phyloP scores from a whole-genome alignment of 163 green algal genomes.

The Scenedesmus sp. region DNA sequence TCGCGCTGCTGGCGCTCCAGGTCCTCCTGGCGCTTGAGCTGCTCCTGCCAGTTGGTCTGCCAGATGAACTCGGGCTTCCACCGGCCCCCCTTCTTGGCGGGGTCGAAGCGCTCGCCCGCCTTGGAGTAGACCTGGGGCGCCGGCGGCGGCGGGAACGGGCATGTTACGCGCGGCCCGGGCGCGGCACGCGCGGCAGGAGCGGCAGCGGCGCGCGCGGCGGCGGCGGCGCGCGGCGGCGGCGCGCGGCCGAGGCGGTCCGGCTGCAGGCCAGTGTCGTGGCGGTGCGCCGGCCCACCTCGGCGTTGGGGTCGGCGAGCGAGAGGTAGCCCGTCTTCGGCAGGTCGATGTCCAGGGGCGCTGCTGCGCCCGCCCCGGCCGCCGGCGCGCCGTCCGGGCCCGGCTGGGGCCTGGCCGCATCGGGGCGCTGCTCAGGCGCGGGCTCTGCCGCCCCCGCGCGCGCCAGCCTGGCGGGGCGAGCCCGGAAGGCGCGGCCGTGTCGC shows the following conservation, averaged over 20 bases:
- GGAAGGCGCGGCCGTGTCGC: too few species aligned
- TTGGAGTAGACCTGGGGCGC: conserved; percentile 60
- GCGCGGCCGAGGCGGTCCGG: not conserved
- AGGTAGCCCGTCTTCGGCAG: conserved; percentile 76
- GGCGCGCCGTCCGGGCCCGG: too few species aligned
- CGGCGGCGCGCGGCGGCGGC: not conserved
- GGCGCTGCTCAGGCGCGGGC: too few species aligned
- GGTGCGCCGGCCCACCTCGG: conserved; percentile 34
- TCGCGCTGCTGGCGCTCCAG: conserved; percentile 46
- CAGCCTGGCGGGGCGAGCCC: too few species aligned
- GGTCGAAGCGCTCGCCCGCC: conserved; percentile 65
- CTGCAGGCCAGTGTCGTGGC: not conserved
- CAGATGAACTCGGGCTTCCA: conserved; percentile 90
- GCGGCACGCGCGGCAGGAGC: not conserved
- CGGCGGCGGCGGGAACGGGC: not conserved
- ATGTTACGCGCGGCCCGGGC: not conserved
- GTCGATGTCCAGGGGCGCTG: conserved; percentile 5
- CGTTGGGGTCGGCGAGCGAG: conserved; percentile 69
- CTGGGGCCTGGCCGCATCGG: too few species aligned
- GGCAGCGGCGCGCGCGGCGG: not conserved
- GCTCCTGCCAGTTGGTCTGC: conserved; percentile 88
- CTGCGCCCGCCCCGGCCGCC: too few species aligned
- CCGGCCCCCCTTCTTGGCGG: conserved; percentile 71
- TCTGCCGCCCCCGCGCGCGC: too few species aligned
- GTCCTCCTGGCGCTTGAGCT: conserved; percentile 54